phyloP scores from a whole-genome alignment of 768 basidiomycete species.

The Phaffia tasmanica region DNA sequence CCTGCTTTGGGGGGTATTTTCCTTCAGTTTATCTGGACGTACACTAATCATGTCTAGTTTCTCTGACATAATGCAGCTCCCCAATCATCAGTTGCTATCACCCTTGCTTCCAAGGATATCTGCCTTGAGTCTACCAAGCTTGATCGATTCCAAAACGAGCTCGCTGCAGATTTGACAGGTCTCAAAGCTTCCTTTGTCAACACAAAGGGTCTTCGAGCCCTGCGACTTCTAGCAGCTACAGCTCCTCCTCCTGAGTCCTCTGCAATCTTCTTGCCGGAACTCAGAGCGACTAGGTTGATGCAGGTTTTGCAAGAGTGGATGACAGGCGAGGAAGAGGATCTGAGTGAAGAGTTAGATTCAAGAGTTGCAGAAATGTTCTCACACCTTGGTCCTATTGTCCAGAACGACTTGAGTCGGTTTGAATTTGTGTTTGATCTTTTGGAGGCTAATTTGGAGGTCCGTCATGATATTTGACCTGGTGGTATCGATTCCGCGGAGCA shows the following conservation, averaged over 20 bases:
- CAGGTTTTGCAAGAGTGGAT: slow-evolving; percentile 81
- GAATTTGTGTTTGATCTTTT: slow-evolving; percentile 79
- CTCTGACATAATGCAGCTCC: slow-evolving; percentile 46
- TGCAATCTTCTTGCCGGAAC: slow-evolving; percentile 70
- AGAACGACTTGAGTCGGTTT: slow-evolving; percentile 79
- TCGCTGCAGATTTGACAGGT: slow-evolving; percentile 67
- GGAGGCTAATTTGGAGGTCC: slow-evolving; percentile 77
- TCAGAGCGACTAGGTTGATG: slow-evolving; percentile 72
- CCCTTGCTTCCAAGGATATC: slow-evolving; percentile 50
- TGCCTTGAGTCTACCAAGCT: slow-evolving; percentile 61
- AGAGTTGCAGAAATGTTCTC: slow-evolving; percentile 62
- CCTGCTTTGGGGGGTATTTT: background rate
- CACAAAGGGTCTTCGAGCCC: slow-evolving; percentile 54
- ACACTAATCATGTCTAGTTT: background rate
- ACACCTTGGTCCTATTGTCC: slow-evolving; percentile 72
- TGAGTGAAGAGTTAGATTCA: slow-evolving; percentile 68
- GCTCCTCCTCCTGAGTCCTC: slow-evolving; percentile 73
- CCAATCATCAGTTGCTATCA: slow-evolving; percentile 55
- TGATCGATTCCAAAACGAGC: slow-evolving; percentile 75
- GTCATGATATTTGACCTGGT: slow-evolving; percentile 25
- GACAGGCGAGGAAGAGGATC: slow-evolving; percentile 45
- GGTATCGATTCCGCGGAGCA: background rate
- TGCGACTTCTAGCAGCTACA: slow-evolving; percentile 58
- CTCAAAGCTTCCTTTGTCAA: slow-evolving; percentile 55
- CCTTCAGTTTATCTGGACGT: background rate